These are phyloP conservation scores for Fraxinus excelsior DNA, from an alignment of 257 asterid species.

Conservation along the genomic window DNA sequence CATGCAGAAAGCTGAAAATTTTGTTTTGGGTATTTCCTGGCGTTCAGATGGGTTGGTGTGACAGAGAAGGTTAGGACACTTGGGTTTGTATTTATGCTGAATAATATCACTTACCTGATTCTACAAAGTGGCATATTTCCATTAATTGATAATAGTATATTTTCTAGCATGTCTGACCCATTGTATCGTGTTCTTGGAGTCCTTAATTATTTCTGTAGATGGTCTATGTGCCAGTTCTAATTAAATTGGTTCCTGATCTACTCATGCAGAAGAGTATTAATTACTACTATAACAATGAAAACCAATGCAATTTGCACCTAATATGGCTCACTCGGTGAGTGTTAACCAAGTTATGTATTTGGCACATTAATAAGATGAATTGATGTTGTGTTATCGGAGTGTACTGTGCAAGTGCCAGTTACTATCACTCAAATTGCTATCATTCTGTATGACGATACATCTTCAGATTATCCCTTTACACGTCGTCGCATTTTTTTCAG, in stretches of 20 bases:
- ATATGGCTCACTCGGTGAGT: neutral
- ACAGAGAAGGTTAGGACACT: neutral
- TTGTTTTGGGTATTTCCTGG: conserved; percentile 11
- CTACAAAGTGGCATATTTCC: conserved; percentile 20
- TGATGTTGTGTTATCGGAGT: neutral
- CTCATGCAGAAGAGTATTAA: neutral
- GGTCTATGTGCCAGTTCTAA: neutral
- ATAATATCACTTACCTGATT: conserved; percentile 7
- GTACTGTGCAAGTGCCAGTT: too few relatives aligned
- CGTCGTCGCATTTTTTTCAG: neutral
- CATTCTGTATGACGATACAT: neutral
- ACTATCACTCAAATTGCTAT: too few relatives aligned
- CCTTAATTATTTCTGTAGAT: neutral
- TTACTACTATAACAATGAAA: neutral
- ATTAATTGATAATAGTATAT: conserved; percentile 9
- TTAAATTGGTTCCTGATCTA: neutral
- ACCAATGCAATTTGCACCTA: too few relatives aligned
- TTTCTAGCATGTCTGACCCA: neutral
- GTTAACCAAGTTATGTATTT: neutral
- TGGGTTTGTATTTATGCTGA: conserved; percentile 20
- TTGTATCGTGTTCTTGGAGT: conserved; percentile 4
- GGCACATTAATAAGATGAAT: neutral
- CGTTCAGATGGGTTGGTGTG: conserved; percentile 17
- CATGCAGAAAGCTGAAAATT: conserved; percentile 16
- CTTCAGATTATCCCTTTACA: neutral